Evolutionary conservation across 1,139 yeast genomes (phyloP).

Genomic region (Scheffersomyces quercinus): DNA sequence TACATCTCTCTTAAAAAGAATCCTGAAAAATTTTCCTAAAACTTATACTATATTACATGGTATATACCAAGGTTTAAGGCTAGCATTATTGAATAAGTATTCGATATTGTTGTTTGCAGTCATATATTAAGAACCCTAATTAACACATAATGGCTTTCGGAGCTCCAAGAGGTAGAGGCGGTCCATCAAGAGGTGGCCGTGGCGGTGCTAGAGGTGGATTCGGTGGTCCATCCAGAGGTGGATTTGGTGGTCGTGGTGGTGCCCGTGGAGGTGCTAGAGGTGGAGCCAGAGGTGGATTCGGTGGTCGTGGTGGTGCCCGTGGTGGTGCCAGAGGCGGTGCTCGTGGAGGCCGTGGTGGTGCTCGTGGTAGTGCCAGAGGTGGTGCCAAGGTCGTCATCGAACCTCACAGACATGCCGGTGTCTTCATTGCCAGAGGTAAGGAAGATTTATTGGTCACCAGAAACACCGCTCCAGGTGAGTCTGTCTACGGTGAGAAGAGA

Average conservation of each 20-base stretch:
- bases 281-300: conserved; percentile 23
- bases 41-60: not conserved
- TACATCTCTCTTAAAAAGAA: conserved; percentile 11
- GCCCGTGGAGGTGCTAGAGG: conserved; percentile 32
- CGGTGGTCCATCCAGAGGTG: conserved; percentile 30
- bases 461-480: conserved; percentile 97
- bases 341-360: conserved; percentile 74
- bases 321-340: conserved; percentile 55
- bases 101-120: conserved; percentile 3
- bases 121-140: conserved; percentile 1
- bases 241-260: conserved; percentile 28
- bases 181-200: conserved; percentile 23
- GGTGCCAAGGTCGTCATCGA: conserved; percentile 97
- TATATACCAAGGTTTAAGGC: conserved; percentile 1
- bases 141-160: conserved; percentile 31
- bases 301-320: conserved; percentile 41
- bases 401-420: conserved; percentile 98
- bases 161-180: conserved; percentile 33
- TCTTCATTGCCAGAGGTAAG: conserved; percentile 98
- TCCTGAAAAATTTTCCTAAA: conserved; percentile 11
- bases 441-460: conserved; percentile 97
- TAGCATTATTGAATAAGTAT: conserved; percentile 4
- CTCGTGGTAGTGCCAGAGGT: conserved; percentile 73
- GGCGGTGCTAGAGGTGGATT: conserved; percentile 55
- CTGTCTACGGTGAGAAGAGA: conserved; percentile 98